Evolutionary conservation across 805 yeast genomes (phyloP).

Genomic region (Pichia kluyveri): DNA sequence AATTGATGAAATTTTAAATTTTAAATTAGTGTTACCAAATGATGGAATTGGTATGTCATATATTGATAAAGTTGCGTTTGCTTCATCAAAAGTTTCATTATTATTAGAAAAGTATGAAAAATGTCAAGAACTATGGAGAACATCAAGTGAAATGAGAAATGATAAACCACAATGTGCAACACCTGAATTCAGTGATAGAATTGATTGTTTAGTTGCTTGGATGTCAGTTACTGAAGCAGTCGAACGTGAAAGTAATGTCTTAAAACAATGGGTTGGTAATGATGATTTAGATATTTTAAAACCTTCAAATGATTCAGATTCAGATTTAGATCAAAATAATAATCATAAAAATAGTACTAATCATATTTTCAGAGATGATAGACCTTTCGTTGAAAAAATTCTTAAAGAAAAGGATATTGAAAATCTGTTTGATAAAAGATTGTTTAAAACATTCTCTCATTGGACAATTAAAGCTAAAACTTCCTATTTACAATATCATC

Average conservation of each 20-base stretch:
- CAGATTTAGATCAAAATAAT: background rate
- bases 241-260: conserved; percentile 46
- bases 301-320: conserved; percentile 10
- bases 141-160: conserved; percentile 62
- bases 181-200: conserved; percentile 51
- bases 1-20: conserved; percentile 58
- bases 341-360: background rate
- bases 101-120: conserved; percentile 54
- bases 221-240: conserved; percentile 63
- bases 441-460: conserved; percentile 63
- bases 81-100: conserved; percentile 42
- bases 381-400: conserved; percentile 73
- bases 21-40: conserved; percentile 42
- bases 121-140: conserved; percentile 73
- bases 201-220: conserved; percentile 84
- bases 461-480: conserved; percentile 75
- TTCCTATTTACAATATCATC: conserved; percentile 55
- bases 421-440: conserved; percentile 58
- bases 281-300: conserved; percentile 59
- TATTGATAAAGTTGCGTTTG: conserved; percentile 23
- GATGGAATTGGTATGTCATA: conserved; percentile 12
- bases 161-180: conserved; percentile 68
- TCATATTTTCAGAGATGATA: conserved; percentile 47
- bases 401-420: conserved; percentile 74
- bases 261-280: conserved; percentile 79